Base-by-base conservation (phyloP, 2,329 filamentous ascomycete genomes). In the Cordyceps cateniannulata region DNA sequence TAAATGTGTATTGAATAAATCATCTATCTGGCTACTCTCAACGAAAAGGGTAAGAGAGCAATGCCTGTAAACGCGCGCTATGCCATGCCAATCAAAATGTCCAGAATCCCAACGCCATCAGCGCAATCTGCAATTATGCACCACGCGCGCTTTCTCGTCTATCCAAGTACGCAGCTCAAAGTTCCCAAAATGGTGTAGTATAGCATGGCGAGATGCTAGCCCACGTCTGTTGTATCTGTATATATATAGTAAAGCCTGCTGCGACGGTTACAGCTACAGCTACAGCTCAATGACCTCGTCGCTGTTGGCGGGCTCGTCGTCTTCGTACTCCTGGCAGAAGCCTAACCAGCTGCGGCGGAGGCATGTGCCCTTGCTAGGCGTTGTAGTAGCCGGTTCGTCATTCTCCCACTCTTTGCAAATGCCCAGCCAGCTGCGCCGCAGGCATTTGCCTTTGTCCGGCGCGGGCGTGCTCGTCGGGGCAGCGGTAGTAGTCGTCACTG, bases 281-380 rank as follows among this genome's bases (percentile, higher is more conserved):
- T 53, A 60, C 40, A 60, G 27, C 58, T 60, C 58, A 40, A 60
- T 47, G 18, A 18, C 60, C 6, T 66, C 67, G 2, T 66, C 64
- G 9, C 53, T 63, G 10, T 64, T 69, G 9, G 66, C 65, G 24
- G 65, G 59, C 6, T 66, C 67, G 5, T 65, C 65, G 16, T 52
- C 63, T 14, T 68, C 68, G 73, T 74, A 75, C 40, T 75, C 70
- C 56, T 73, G 73, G 62, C 78, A 80, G 32, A 71, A 61, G 3
- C 77, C 76, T 25, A 79, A 63, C 76, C 76, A 79, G 62, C 66
- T 74, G 52, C 75, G 71, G n/a, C 63, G 66, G 10, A 70, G 62
- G 59, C 78, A 80, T 5, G 50, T 20, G 20, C 29, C 45, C 47
- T 51, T 42, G 20, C 25, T 29, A n/a, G 55, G 55, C 32, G 69